Evolutionary conservation across 2,329 filamentous ascomycete species (phyloP).

Genomic region (Rugonectria rugulosa): DNA sequence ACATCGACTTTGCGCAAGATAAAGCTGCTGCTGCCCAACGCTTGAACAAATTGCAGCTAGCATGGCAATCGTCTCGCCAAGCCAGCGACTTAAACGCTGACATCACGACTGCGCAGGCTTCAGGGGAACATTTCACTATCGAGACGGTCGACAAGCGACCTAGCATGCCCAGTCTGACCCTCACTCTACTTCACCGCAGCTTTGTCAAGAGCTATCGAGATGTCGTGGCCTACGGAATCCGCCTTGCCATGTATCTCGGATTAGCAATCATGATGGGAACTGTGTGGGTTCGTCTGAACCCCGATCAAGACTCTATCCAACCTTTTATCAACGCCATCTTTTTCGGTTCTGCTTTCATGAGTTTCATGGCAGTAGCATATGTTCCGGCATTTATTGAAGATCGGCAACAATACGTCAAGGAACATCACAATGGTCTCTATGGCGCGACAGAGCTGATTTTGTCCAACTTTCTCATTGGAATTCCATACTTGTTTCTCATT

Average conservation of each 20-base stretch:
- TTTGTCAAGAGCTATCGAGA: constrained; percentile 88
- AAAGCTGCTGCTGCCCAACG: constrained; percentile 50
- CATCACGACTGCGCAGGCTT: constrained; percentile 41
- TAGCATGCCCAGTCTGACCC: constrained; percentile 56
- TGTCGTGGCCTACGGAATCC: constrained; percentile 82
- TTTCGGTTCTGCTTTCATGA: constrained; percentile 79
- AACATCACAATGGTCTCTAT: constrained; percentile 83
- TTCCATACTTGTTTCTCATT: constrained; percentile 84
- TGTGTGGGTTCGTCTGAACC: constrained; percentile 77
- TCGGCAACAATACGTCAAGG: constrained; percentile 54
- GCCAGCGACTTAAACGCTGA: constrained; percentile 26
- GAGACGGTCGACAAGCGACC: constrained; percentile 46
- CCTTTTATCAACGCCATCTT: constrained; percentile 85
- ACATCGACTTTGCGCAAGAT: constrained; percentile 73
- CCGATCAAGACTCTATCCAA: constrained; percentile 76
- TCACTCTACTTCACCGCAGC: constrained; percentile 76
- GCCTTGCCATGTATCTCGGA: constrained; percentile 79
- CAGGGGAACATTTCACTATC: constrained; percentile 31
- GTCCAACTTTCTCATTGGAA: constrained; percentile 82
- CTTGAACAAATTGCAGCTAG: constrained; percentile 35
- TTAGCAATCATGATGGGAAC: constrained; percentile 89
- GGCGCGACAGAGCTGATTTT: constrained; percentile 76
- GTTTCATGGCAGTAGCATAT: constrained; percentile 85
- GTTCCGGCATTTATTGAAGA: constrained; percentile 81
- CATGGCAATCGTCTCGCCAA: constrained; percentile 38